Evolutionary conservation across 768 basidiomycete genomes (phyloP), one percentile per base, ranked within the genome.

Genomic region (Rhizopogon sp.): DNA sequence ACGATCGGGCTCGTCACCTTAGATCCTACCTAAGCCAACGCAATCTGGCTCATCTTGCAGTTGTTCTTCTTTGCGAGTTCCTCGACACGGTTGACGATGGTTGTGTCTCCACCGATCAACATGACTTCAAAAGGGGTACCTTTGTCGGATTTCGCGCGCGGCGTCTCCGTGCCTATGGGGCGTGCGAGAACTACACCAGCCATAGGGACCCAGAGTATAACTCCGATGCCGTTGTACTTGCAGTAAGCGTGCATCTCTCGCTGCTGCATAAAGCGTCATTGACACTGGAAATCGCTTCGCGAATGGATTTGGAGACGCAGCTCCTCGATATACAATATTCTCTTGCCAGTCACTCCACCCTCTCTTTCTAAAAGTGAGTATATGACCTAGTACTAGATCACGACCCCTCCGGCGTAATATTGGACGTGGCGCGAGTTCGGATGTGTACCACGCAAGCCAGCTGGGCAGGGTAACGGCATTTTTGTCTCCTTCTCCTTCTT

Each of bases 121-220:
- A 60, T 58, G 42, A 50, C 60, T 45, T 73, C 70, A 20, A 63
- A 66, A 0, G 42, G 22, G 7, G 59, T 65, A 3, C 68, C 70
- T 14, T 56, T 63, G 31, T 33, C 6, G 6, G 49, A 6, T n/a
- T 55, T 55, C 1, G 31, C 16, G 3, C 72, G 63, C 0, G 50
- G 37, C 0, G 74, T 65, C 39, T 64, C 64, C 1, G 56, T 56
- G 3, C 63, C 67, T 1, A 72, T 2, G 0, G 75, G 76, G 2
- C 76, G 72, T 0, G 74, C 69, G 5, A 79, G 73, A 22, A 62
- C 39, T 4, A 78, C 79, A 6, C 53, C 55, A 22, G 66, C 60
- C 14, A 84, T 71, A 1, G 80, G 78, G 0, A 71, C 65, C 74
- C 78, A 82, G 0, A 81, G 79, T 33, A 84, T 80, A 28, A 77